Evolutionary conservation across 257 asterid genomes (phyloP).

Genomic region (Capsicum rhomboideum): DNA sequence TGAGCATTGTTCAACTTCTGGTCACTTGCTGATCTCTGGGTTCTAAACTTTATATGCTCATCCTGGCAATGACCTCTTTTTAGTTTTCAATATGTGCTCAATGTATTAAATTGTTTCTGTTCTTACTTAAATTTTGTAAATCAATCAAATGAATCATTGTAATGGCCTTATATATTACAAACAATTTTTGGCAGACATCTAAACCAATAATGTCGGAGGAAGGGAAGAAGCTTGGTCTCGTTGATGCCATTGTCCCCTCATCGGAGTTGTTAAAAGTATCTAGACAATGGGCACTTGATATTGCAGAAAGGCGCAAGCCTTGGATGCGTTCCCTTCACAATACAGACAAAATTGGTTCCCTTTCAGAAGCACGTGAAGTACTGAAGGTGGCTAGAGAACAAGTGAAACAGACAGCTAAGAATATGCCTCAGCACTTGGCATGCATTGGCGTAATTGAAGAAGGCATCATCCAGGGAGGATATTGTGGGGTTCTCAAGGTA

Average conservation of each 20-base stretch:
- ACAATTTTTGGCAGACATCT: constrained; percentile 44
- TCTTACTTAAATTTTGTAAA: neutral
- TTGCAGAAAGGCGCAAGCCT: constrained; percentile 61
- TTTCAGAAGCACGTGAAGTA: constrained; percentile 51
- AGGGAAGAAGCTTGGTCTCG: constrained; percentile 78
- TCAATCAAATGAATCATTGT: neutral
- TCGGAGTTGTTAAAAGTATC: constrained; percentile 64
- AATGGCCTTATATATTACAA: neutral
- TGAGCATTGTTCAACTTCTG: neutral
- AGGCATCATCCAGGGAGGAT: constrained; percentile 90
- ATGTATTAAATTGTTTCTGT: neutral
- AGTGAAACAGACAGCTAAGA: constrained; percentile 52
- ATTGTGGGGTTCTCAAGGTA: constrained; percentile 82
- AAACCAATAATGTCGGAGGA: constrained; percentile 71
- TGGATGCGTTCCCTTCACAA: constrained; percentile 85
- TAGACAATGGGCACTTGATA: constrained; percentile 79
- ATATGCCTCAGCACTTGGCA: constrained; percentile 86
- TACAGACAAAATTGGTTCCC: constrained; percentile 72
- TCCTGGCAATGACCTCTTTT: neutral
- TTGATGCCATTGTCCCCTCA: constrained; percentile 76
- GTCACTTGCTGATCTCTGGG: neutral
- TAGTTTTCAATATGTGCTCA: neutral
- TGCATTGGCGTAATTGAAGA: constrained; percentile 87
- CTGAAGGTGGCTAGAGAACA: constrained; percentile 63
- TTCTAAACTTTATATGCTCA: neutral